Base-by-base conservation (phyloP, 148 eudicot genomes). In the Nyssa sinensis region DNA sequence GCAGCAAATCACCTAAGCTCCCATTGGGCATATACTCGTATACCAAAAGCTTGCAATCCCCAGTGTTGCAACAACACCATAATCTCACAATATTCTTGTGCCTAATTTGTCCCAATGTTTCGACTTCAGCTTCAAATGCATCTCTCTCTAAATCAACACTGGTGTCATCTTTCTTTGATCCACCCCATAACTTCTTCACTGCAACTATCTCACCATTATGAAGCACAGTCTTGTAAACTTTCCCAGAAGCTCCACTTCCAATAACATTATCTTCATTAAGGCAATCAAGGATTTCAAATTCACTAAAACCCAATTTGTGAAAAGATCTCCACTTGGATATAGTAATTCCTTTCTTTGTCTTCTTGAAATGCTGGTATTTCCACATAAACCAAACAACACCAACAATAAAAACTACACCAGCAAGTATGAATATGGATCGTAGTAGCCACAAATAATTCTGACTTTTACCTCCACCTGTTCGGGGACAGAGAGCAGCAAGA, bases 1-100 rank as follows among this genome's bases (percentile, higher is more conserved):
- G 87, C 74, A 86, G 62, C 70, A 84, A 69, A 75, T 84, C 90
- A 5, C 85, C 82, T 64, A 84, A 72, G 70, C 90, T 86, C 70
- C 90, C 90, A 64, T 84, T 81, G 6, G 80, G 74, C 87, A 86
- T 79, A 39, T 72, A 86, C 66, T 86, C 87, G 57, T 86, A 86
- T 3, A 86, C 90, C 75, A 86, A 67, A 47, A 86, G 84, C 77
- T 84, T 86, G 37, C 67, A 64, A 17, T 70, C 73, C 17, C 75
- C 85, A 1, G 82, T 60, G 28, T 66, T 66, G 70, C 84, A 81
- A 41, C 87, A 86, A 68, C 87, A 86, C 87, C 84, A 84, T n/a
- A 86, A 68, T 33, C 74, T 77, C 39, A 86, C 90, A 29, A 86
- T 84, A 53, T 81, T 86, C 69, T 80, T 84, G 76, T 86, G 87